Base-by-base conservation (phyloP, 257 asterid species). In the Solanum sparsipilum region DNA sequence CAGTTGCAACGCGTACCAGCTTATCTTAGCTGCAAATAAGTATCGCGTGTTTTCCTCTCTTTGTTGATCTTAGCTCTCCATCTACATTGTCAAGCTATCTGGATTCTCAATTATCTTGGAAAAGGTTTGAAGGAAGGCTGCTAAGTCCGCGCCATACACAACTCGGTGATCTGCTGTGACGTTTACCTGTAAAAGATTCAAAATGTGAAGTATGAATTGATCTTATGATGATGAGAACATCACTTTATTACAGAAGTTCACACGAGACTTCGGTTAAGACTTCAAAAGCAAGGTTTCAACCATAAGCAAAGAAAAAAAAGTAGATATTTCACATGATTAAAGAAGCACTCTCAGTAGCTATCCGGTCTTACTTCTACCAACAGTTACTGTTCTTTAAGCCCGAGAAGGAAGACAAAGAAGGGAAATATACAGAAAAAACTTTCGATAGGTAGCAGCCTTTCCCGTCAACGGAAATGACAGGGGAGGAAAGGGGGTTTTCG, bases 151-250 rank as follows among this genome's bases (percentile, higher is more conserved):
- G 6, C 98, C 98, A 87, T 96, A 96, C 31, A 96, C 90, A 87
- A 93, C 92, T 71, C 98, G 90, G 87, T 96, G 98, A 89, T 96
- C 98, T 18, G 98, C 98, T 2, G 98, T 96, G 39, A 93, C 94
- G 75, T 94, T 94, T 89, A 95, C 98, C 98, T 94, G 94, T 71
- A 87, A 87, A 90, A 34, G 4, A 63, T 34, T n/a, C 3, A 36
- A 36, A 75, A 36, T 38, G 58, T 76, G 84, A 76, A 38, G 34
- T 12, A 7, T 38, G 35, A 76, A n/a, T 73, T 76, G 5, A 6
- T 11, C 84, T 12, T 38, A 38, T 38, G 58, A 76, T n/a, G 58
- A 23, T 76, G 56, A n/a, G 6, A 21, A 38, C 32, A 23, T 23
- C 32, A 38, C 34, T 75, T 23, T 5, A 75, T 75, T n/a, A 75